A percentile compares a stretch with the other conserved stretches of the same genome.
phyloP scores from a whole-genome alignment of 441 rosid species.

The Geranium incanum region DNA sequence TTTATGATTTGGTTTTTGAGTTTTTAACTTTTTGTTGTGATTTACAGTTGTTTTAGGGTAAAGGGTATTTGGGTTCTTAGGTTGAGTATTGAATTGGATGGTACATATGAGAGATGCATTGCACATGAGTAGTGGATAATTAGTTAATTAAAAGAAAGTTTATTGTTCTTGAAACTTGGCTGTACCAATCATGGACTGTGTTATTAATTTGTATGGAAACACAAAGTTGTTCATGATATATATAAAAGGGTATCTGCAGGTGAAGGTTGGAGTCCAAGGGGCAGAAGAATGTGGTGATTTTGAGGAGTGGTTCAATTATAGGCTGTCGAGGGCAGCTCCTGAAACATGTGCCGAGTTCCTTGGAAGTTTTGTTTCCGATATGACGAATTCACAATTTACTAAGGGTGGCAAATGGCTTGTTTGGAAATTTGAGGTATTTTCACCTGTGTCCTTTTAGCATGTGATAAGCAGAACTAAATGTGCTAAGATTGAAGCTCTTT shows the following conservation, averaged over 20 bases:
- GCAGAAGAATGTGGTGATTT: constrained; percentile 79
- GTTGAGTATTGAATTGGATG: neutral
- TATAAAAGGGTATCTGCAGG: constrained; percentile 36
- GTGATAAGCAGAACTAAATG: neutral
- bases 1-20: neutral
- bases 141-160: neutral
- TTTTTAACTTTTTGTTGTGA: neutral
- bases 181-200: neutral
- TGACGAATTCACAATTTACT: constrained; percentile 47
- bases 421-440: constrained; percentile 87
- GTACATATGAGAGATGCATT: neutral
- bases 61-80: neutral
- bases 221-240: neutral
- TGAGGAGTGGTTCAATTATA: constrained; percentile 97
- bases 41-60: neutral
- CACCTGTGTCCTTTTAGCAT: neutral
- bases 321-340: constrained; percentile 92
- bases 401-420: constrained; percentile 98
- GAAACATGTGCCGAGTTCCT: constrained; percentile 92
- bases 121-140: neutral
- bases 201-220: neutral
- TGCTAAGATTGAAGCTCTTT: neutral
- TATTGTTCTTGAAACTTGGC: neutral
- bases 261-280: constrained; percentile 70
- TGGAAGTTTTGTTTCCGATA: constrained; percentile 80